Evolutionary conservation across 2,329 filamentous ascomycete species (phyloP), one percentile per base, ranked within the genome.

Genomic region (Simplicillium sp.): DNA sequence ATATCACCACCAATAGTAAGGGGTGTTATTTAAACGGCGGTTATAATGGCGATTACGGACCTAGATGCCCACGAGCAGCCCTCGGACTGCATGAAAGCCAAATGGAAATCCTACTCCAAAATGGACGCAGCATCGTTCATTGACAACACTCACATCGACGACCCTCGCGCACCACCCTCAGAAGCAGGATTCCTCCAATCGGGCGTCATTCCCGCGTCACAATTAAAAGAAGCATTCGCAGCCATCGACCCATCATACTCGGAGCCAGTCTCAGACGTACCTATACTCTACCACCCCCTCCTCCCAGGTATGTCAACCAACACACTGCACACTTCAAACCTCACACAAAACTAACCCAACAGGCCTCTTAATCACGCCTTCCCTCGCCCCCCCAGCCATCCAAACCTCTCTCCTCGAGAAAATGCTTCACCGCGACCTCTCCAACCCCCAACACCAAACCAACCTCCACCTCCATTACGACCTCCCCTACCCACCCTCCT

Each of bases 401-500:
- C 92, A 98, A 58, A 65, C 71, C 44, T 63, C 67, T 31, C 69
- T 97, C 3, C 71, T 97, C 5, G 77, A 77, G 35, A 78, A 76
- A 41, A 73, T 95, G 46, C 68, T 96, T 25, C 86, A 94, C 61
- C 74, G 69, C 17, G 84, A 94, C 58, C 74, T 94, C 13, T 79
- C 80, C 45, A 76, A 84, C 48, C 77, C 80, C 3, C 57, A 66
- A 4, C 88, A 97, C 57, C 76, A 84, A 54, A 97, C 89, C 39
- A 98, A 97, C 60, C 67, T 97, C n/a, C 84, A 94, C 60, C 70
- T 87, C 2, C 86, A 94, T 61, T 87, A 90, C 60, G 56, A 79
- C 28, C 58, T 94, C 6, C 70, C 75, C 7, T 89, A 90, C 50
- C 58, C 56, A 4, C 41, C 57, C 5, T 13, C 12, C 31, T 33